A percentile compares a stretch with the other conserved stretches of the same genome.
Conservation (phyloP, 345 rosid genomes). For the Arabis alpina region DNA sequence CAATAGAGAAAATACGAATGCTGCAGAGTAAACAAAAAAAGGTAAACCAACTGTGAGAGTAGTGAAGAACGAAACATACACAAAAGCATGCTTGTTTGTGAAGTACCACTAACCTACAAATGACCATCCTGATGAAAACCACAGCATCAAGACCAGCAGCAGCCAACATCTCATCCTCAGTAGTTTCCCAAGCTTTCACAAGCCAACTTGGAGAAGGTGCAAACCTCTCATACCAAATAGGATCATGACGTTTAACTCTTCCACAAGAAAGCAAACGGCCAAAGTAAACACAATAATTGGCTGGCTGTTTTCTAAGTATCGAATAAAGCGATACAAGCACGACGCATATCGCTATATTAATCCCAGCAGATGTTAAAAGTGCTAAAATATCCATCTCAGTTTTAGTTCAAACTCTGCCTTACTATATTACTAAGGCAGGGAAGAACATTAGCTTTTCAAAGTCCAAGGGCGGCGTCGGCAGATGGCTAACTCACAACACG, state of each 20-base stretch:
- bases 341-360: conserved; percentile 67
- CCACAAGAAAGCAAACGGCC: conserved; percentile 58
- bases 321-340: conserved; percentile 74
- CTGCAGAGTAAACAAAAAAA: conserved; percentile 50
- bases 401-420: conserved; percentile 39
- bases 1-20: conserved; percentile 70
- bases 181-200: conserved; percentile 79
- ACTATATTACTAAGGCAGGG: conserved; percentile 25
- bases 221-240: conserved; percentile 68
- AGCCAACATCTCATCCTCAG: conserved; percentile 78
- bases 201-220: conserved; percentile 93
- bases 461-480: conserved; percentile 9
- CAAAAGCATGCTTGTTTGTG: conserved; percentile 18
- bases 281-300: conserved; percentile 73
- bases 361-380: conserved; percentile 85
- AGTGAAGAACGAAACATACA: conserved; percentile 7
- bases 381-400: conserved; percentile 68
- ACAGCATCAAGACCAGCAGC: conserved; percentile 80
- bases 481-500: background rate
- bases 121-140: conserved; percentile 74
- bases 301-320: conserved; percentile 78
- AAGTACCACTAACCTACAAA: conserved; percentile 65
- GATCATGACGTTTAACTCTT: conserved; percentile 42
- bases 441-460: conserved; percentile 21
- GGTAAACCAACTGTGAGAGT: conserved; percentile 33